These are phyloP conservation scores for Polygonum aviculare DNA, from an alignment of 148 eudicot species.

Conservation along the genomic window DNA sequence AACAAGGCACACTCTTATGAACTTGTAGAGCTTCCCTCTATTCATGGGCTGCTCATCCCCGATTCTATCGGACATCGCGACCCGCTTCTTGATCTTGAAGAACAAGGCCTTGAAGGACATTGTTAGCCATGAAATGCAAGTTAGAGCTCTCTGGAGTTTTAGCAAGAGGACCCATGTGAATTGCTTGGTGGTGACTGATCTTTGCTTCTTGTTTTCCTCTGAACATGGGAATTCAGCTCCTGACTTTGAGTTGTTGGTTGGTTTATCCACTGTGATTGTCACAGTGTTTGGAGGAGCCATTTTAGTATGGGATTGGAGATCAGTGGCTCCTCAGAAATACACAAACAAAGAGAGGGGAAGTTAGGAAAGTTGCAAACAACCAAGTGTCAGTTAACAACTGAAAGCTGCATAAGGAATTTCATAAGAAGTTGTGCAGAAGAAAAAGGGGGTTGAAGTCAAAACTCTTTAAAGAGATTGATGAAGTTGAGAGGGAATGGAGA, in stretches of 20 bases:
- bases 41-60: neutral
- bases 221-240: no score
- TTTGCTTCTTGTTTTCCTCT: neutral
- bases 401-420: neutral
- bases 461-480: neutral
- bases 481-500: neutral
- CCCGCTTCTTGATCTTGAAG: constrained; percentile 1
- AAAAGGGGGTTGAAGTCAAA: neutral
- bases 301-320: neutral
- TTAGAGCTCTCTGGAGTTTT: neutral
- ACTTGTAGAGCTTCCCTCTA: neutral
- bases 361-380: neutral
- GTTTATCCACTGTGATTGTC: constrained; percentile 2
- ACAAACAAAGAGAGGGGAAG: neutral
- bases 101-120: neutral
- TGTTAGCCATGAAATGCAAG: neutral
- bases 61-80: neutral
- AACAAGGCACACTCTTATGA: neutral
- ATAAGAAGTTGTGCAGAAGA: neutral
- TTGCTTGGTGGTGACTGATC: neutral
- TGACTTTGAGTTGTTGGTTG: neutral
- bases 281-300: constrained; percentile 5
- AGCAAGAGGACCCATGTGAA: neutral
- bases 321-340: neutral
- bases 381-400: neutral